Evolutionary conservation across 2,329 filamentous ascomycete genomes (phyloP).

Genomic region (Ilyonectria destructans): DNA sequence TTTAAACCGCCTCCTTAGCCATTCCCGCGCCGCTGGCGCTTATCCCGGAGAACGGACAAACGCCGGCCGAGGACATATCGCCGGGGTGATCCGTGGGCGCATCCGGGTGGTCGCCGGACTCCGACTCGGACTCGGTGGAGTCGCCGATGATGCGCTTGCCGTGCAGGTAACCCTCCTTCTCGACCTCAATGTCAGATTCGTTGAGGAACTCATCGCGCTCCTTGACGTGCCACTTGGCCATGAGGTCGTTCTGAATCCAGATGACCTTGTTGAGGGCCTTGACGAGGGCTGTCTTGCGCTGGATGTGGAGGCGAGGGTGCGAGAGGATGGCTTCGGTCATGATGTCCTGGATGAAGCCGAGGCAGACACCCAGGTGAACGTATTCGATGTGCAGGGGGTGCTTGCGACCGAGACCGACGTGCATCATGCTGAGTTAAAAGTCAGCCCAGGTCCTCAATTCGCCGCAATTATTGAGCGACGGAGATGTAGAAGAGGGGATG

Average conservation of each 20-base stretch:
- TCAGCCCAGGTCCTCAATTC: conserved; percentile 1
- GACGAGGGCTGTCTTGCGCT: conserved; percentile 80
- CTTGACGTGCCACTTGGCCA: conserved; percentile 85
- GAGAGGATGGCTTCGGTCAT: conserved; percentile 83
- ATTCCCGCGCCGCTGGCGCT: conserved; percentile 37
- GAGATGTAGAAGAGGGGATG: not conserved
- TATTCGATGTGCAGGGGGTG: conserved; percentile 86
- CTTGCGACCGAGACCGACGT: conserved; percentile 81
- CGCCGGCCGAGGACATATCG: conserved; percentile 38
- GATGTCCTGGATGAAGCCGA: conserved; percentile 85
- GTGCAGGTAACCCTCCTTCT: conserved; percentile 76
- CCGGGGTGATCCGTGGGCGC: conserved; percentile 32
- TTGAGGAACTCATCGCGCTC: conserved; percentile 76
- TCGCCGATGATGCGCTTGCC: conserved; percentile 73
- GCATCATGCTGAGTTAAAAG: conserved; percentile 75
- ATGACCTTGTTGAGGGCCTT: conserved; percentile 86
- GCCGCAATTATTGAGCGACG: not conserved
- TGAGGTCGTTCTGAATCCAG: conserved; percentile 91
- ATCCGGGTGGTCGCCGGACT: conserved; percentile 25
- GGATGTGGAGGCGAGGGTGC: conserved; percentile 77
- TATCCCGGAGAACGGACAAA: conserved; percentile 49
- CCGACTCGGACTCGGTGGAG: conserved; percentile 34
- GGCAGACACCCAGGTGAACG: conserved; percentile 80
- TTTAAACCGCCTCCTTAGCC: conserved; percentile 24
- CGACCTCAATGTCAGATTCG: conserved; percentile 66